phyloP scores from a whole-genome alignment of 2,329 filamentous ascomycete species.

The Colletotrichum sp. region DNA sequence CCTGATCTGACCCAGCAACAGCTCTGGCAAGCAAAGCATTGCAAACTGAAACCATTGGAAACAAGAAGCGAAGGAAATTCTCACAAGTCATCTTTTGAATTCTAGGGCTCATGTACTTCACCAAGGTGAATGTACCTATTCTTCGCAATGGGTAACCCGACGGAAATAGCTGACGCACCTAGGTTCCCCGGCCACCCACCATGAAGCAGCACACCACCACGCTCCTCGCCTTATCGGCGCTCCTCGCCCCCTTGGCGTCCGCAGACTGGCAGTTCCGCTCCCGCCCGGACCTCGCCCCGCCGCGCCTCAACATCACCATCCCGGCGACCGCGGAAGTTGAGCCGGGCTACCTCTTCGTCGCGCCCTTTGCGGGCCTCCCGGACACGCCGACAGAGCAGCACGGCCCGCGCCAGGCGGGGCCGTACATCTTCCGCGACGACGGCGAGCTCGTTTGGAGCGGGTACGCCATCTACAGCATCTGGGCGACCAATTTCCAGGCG shows the following conservation, averaged over 20 bases:
- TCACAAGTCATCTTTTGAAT: neutral
- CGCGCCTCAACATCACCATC: conserved; percentile 46
- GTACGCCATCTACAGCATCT: conserved; percentile 56
- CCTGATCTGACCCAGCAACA: neutral
- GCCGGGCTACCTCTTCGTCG: conserved; percentile 49
- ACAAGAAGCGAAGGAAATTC: neutral
- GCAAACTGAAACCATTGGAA: neutral
- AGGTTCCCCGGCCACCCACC: neutral
- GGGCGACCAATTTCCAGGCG: conserved; percentile 58
- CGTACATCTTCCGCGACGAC: conserved; percentile 60
- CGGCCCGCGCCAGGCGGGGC: conserved; percentile 54
- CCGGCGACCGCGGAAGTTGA: conserved; percentile 42
- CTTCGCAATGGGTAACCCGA: neutral
- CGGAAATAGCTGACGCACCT: neutral
- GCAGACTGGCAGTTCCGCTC: conserved; percentile 23
- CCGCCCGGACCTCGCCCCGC: conserved; percentile 33
- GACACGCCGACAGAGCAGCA: conserved; percentile 38
- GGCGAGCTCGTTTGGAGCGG: conserved; percentile 64
- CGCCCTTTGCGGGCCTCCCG: conserved; percentile 39
- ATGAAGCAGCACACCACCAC: neutral
- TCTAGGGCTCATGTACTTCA: conserved; percentile 14
- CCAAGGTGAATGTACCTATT: conserved; percentile 22
- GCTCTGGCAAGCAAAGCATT: neutral
- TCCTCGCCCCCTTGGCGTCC: neutral
- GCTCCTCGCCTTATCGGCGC: neutral